Evolutionary conservation across 2,329 filamentous ascomycete species (phyloP), one percentile per base, ranked within the genome.

Genomic region (Mycosphaerelloides madeirae): DNA sequence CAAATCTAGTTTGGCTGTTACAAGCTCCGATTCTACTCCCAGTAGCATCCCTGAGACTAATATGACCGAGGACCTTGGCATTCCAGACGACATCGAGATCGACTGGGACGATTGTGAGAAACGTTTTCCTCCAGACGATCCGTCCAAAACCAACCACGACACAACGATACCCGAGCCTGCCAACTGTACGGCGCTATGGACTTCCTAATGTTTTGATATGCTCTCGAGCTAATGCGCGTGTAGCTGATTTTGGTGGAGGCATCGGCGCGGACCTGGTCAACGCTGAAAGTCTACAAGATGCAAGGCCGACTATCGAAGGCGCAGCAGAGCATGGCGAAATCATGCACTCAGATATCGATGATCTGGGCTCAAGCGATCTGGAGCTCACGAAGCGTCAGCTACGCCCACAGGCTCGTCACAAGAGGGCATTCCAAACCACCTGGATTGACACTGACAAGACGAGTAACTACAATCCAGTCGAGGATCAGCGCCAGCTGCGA

Each of bases 381-480:
- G 41, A 31, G 19, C 16, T 43, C 11, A 32, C 31, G 8, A 37
- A 22, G 19, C 22, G 33, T 4, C 14, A 43, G 22, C 25, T 43
- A 16, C n/a, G 41, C 20, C 31, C 33, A 16, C 31, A 36, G 28
- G 5, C 4, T 6, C 22, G 19, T 15, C 15, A 28, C 12, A 41
- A 33, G 14, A 16, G 29, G 29, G 20, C 29, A 2, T 33, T 33
- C 13, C 12, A 15, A 12, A 41, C 29, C 7, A 41, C 38, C 12
- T 41, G 38, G 38, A 32, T 32, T 5, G 42, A 44, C 20, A 33
- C 32, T n/a, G 42, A 44, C 15, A 20, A 39, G 2, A 39, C 42
- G 2, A 33, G 42, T 5, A 31, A 44, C 14, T 39, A 44, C 13
- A 35, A 44, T 18, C 42, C 42, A 2, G 19, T 7, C n/a, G 33